phyloP scores from a whole-genome alignment of 169 alveolate genomes.

The Plasmodium cynomolgi region DNA sequence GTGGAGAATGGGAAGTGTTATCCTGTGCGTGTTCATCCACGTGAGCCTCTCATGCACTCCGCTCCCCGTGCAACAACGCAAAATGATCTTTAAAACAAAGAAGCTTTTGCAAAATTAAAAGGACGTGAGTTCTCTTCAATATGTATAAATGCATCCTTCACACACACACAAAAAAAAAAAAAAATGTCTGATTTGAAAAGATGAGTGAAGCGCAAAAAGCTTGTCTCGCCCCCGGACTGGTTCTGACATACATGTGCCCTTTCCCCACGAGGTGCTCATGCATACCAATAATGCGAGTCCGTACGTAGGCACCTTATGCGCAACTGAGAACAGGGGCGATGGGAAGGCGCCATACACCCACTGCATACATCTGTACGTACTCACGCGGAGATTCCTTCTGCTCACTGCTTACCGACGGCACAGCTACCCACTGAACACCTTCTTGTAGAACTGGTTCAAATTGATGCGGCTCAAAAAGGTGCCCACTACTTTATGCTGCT shows the following conservation, averaged over 20 bases:
- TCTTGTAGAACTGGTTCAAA: constrained; percentile 26
- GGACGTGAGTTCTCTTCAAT: too few relatives aligned
- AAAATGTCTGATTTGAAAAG: not conserved
- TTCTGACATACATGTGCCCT: not conserved
- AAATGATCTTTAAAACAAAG: too few relatives aligned
- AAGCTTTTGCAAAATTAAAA: too few relatives aligned
- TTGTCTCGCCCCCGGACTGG: not conserved
- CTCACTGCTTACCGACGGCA: not conserved
- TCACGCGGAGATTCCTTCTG: not conserved
- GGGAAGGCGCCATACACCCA: not conserved
- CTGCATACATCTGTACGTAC: not conserved
- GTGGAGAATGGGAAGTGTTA: not conserved
- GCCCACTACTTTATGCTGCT: constrained; percentile 48
- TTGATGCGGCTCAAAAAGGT: constrained; percentile 21
- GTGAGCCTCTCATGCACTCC: too few relatives aligned
- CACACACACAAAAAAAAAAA: too few relatives aligned
- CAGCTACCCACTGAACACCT: constrained; percentile 1
- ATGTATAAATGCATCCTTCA: too few relatives aligned
- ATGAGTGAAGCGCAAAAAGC: not conserved
- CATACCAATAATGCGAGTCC: not conserved
- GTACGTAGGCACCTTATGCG: not conserved
- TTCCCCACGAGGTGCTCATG: not conserved
- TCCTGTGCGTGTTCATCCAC: too few relatives aligned
- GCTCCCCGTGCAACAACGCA: too few relatives aligned
- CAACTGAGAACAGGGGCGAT: not conserved